Percentiles rank a stretch among this genome's conserved stretches.
These are phyloP conservation scores for Gigaspora rosea DNA, from an alignment of 192 early-diverging fungal species.

Conservation along the genomic window DNA sequence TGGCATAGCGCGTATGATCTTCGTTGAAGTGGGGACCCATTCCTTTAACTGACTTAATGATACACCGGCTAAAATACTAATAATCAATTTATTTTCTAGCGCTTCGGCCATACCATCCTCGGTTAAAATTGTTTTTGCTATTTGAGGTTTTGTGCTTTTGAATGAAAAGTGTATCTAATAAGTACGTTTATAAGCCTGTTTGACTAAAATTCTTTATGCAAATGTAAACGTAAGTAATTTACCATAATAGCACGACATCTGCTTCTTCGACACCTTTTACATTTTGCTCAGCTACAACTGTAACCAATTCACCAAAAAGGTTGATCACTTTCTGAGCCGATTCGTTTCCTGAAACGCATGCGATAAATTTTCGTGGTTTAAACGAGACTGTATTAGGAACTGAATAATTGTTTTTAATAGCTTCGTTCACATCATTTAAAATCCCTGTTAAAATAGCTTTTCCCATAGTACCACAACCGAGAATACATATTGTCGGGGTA, in stretches of 20 bases:
- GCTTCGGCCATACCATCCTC: slow-evolving; percentile 47
- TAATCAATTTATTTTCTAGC: slow-evolving; percentile 45
- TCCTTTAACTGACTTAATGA: slow-evolving; percentile 49
- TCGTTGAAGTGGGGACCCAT: slow-evolving; percentile 48
- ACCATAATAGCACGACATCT: slow-evolving; percentile 52
- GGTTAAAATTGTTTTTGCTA: slow-evolving; percentile 47
- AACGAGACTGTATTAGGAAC: neutral
- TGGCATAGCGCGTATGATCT: slow-evolving; percentile 57
- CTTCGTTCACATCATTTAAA: slow-evolving; percentile 36
- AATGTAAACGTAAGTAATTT: neutral
- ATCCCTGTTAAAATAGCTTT: slow-evolving; percentile 53
- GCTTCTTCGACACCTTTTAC: slow-evolving; percentile 44
- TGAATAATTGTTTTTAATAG: neutral
- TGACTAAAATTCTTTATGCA: neutral
- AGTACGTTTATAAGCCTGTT: neutral
- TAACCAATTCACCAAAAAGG: slow-evolving; percentile 36
- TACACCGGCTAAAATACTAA: slow-evolving; percentile 57
- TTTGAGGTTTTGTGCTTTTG: slow-evolving; percentile 53
- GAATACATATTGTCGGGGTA: slow-evolving; percentile 43
- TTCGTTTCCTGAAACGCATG: slow-evolving; percentile 47
- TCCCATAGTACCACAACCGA: slow-evolving; percentile 60
- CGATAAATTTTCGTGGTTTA: slow-evolving; percentile 46
- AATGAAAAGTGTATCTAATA: neutral
- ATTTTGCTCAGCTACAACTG: slow-evolving; percentile 42
- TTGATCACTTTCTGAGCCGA: slow-evolving; percentile 38